Evolutionary conservation across 352 stramenopile genomes (phyloP).

Genomic region (Phytophthora meadii): DNA sequence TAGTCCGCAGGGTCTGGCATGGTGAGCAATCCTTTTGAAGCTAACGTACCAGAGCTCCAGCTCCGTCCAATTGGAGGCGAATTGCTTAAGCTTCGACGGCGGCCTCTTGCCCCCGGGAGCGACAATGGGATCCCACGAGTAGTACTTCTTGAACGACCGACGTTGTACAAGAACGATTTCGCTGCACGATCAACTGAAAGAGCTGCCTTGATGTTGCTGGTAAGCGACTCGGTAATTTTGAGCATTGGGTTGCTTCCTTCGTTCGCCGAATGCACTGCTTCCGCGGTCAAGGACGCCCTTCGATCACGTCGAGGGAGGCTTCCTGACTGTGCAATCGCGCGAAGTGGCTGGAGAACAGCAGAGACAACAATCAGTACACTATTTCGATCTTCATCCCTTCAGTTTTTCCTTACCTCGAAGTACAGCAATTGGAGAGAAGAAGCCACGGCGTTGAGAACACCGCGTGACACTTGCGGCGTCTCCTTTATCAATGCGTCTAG

Average conservation of each 20-base stretch:
- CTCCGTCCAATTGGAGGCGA: conserved; percentile 33
- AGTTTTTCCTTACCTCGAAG: conserved; percentile 58
- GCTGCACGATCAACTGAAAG: conserved; percentile 71
- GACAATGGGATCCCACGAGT: conserved; percentile 39
- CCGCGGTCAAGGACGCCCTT: conserved; percentile 40
- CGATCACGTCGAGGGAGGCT: conserved; percentile 66
- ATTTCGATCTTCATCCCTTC: too few species aligned
- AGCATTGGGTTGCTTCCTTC: conserved; percentile 51
- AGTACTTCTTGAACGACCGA: conserved; percentile 55
- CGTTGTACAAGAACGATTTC: conserved; percentile 81
- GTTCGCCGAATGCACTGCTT: conserved; percentile 16
- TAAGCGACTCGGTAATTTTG: conserved; percentile 61
- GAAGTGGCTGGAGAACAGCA: conserved; percentile 48
- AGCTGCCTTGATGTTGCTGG: conserved; percentile 68
- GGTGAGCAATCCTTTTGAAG: conserved; percentile 40
- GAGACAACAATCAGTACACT: background rate
- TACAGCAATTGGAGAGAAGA: conserved; percentile 80
- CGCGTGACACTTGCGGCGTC: conserved; percentile 70
- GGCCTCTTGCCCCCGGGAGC: conserved; percentile 34
- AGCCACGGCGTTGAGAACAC: conserved; percentile 82
- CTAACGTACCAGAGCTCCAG: conserved; percentile 28
- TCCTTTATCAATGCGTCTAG: conserved; percentile 80
- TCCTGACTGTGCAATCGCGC: conserved; percentile 68
- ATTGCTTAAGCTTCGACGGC: conserved; percentile 54
- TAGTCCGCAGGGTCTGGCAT: conserved; percentile 64